A percentile compares a stretch with the other conserved stretches of the same genome.
Evolutionary conservation across 2,329 filamentous ascomycete genomes (phyloP).

Genomic region (Fusarium sp.): DNA sequence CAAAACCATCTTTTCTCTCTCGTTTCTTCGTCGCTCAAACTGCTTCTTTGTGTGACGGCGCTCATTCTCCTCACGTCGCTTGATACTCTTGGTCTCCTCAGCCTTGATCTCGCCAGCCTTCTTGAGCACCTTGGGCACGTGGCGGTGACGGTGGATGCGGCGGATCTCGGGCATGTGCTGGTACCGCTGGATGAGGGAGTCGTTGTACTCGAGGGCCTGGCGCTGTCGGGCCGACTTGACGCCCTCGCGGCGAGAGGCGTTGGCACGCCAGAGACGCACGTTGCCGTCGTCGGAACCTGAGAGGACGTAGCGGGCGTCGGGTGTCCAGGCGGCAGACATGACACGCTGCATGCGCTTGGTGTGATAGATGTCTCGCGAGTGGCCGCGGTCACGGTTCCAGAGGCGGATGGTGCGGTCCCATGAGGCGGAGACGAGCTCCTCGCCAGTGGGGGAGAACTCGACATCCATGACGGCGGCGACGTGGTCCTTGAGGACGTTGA

Average conservation of each 20-base stretch:
- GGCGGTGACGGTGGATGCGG: slow-evolving; percentile 88
- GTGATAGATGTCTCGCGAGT: slow-evolving; percentile 93
- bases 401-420: slow-evolving; percentile 86
- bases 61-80: slow-evolving; percentile 92
- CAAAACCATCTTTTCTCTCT: slow-evolving; percentile 93
- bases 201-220: slow-evolving; percentile 90
- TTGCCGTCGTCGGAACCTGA: slow-evolving; percentile 95
- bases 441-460: slow-evolving; percentile 91
- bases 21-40: slow-evolving; percentile 73
- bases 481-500: slow-evolving; percentile 90
- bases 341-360: slow-evolving; percentile 98
- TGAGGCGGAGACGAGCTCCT: slow-evolving; percentile 88
- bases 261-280: slow-evolving; percentile 82
- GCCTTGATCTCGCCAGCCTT: slow-evolving; percentile 95
- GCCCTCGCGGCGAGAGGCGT: slow-evolving; percentile 82
- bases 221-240: slow-evolving; percentile 86
- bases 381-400: slow-evolving; percentile 80
- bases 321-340: slow-evolving; percentile 83
- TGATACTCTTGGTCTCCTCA: slow-evolving; percentile 86
- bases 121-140: slow-evolving; percentile 91
- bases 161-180: slow-evolving; percentile 96
- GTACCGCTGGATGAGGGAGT: slow-evolving; percentile 81
- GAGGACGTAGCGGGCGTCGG: slow-evolving; percentile 87
- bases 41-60: slow-evolving; percentile 89
- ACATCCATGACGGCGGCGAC: slow-evolving; percentile 94